Evolutionary conservation across 108 stramenopile species (phyloP).

Genomic region (Cylindrotheca closterium): DNA sequence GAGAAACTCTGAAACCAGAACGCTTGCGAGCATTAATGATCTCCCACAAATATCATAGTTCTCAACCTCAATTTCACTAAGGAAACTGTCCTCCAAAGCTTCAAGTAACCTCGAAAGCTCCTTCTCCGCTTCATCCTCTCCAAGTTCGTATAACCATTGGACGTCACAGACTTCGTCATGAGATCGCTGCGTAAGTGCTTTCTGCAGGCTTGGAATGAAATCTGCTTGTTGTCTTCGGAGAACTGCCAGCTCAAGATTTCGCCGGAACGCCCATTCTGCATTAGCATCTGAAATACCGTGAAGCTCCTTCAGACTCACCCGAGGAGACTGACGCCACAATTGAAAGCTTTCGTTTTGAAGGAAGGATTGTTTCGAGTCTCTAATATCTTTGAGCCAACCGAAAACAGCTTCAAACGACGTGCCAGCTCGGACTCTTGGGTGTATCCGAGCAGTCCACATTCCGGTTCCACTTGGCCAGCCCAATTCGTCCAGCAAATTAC

Average conservation of each 20-base stretch:
- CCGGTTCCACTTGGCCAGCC: conserved; percentile 43
- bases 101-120: conserved; percentile 2
- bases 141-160: conserved; percentile 20
- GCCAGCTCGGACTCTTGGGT: conserved; percentile 42
- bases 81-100: conserved; percentile 34
- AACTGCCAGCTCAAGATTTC: conserved; percentile 25
- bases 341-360: conserved; percentile 24
- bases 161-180: conserved; percentile 19
- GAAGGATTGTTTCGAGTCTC: conserved; percentile 13
- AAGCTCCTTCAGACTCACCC: conserved; percentile 55
- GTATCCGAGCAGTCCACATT: conserved; percentile 73
- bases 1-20: conserved; percentile 17
- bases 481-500: conserved; percentile 38
- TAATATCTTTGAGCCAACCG: conserved; percentile 26
- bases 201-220: conserved; percentile 1
- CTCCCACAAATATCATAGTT: conserved; percentile 59
- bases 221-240: background rate
- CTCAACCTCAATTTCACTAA: conserved; percentile 17
- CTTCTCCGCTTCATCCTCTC: background rate
- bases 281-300: conserved; percentile 51
- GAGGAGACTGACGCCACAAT: conserved; percentile 40
- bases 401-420: conserved; percentile 50
- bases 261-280: conserved; percentile 49
- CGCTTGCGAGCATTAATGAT: conserved; percentile 47
- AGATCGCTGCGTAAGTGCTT: conserved; percentile 1